These are phyloP conservation scores for Starmera caribaea DNA, from an alignment of 805 yeast genomes.

Conservation along the genomic window DNA sequence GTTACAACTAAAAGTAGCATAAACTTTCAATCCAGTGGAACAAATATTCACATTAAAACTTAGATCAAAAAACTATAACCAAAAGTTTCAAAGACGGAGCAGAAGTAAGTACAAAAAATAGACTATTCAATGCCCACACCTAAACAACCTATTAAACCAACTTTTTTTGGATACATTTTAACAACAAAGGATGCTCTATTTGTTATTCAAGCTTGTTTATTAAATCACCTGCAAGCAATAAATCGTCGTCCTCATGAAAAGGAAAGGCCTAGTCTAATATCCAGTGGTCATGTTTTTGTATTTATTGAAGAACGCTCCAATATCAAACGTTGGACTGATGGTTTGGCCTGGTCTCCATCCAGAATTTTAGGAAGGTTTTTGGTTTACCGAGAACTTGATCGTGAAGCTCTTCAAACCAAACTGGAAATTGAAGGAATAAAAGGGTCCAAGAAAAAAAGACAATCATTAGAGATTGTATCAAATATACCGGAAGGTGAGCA, in stretches of 20 bases:
- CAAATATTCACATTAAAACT: too few species aligned
- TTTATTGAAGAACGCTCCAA: constrained; percentile 77
- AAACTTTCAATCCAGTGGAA: too few species aligned
- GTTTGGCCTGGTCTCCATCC: constrained; percentile 90
- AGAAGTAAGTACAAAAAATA: too few species aligned
- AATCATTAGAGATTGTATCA: constrained; percentile 1
- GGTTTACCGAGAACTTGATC: constrained; percentile 65
- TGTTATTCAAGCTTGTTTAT: constrained; percentile 70
- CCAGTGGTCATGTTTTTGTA: constrained; percentile 75
- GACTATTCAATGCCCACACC: background rate
- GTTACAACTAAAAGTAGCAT: too few species aligned
- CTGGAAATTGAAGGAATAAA: constrained; percentile 28
- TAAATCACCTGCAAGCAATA: constrained; percentile 49
- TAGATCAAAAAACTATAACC: too few species aligned
- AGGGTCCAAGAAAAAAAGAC: constrained; percentile 8
- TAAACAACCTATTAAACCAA: constrained; percentile 6
- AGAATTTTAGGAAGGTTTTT: constrained; percentile 79
- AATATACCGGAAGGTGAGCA: background rate
- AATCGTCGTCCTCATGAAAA: constrained; percentile 75
- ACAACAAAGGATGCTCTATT: constrained; percentile 77
- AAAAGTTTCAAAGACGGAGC: too few species aligned
- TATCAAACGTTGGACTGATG: constrained; percentile 94
- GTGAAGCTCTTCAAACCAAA: constrained; percentile 20
- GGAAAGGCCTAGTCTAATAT: constrained; percentile 57
- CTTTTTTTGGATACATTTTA: constrained; percentile 49